A percentile compares a stretch with the other conserved stretches of the same genome.
Conservation (phyloP, 2,329 filamentous ascomycete species). For the Chrysoporthe austroafricana region DNA sequence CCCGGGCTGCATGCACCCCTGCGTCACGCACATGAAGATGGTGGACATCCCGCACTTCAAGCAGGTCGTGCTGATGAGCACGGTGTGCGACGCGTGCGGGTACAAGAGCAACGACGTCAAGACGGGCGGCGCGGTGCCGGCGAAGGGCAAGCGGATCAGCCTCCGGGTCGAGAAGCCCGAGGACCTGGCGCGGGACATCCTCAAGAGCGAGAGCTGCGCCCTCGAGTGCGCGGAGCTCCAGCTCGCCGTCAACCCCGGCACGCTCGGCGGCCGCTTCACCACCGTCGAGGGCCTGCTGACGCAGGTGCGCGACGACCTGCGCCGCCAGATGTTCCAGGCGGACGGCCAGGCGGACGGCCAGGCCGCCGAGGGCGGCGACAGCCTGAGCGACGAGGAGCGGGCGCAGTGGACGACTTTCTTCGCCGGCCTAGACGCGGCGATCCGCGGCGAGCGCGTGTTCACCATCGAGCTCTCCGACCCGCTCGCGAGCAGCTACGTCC, state of each 20-base stretch:
- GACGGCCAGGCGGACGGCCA: constrained; percentile 75
- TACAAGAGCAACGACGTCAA: constrained; percentile 98
- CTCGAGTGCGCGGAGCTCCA: constrained; percentile 86
- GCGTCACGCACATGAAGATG: constrained; percentile 97
- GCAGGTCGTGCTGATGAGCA: constrained; percentile 94
- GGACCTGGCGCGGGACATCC: constrained; percentile 88
- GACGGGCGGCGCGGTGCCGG: constrained; percentile 90
- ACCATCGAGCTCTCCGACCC: constrained; percentile 85
- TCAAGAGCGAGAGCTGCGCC: constrained; percentile 92
- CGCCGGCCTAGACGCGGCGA: constrained; percentile 72
- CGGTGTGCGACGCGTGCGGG: constrained; percentile 87
- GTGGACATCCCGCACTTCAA: constrained; percentile 98
- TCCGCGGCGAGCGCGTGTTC: constrained; percentile 79
- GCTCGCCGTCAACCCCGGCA: constrained; percentile 88
- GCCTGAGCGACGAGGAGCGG: constrained; percentile 68
- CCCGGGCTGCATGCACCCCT: constrained; percentile 84
- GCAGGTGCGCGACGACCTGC: constrained; percentile 88
- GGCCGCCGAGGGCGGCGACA: constrained; percentile 72
- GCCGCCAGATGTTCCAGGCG: constrained; percentile 82
- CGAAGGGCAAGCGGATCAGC: constrained; percentile 81
- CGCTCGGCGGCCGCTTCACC: constrained; percentile 93
- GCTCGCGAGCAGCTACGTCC: constrained; percentile 89
- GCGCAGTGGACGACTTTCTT: constrained; percentile 84
- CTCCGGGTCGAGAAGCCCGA: constrained; percentile 69
- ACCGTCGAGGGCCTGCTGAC: constrained; percentile 93